Percentiles rank a stretch among this genome's conserved stretches.
These are phyloP conservation scores for Fraxinus sp. DNA, from an alignment of 305 asterid species.

Conservation along the genomic window DNA sequence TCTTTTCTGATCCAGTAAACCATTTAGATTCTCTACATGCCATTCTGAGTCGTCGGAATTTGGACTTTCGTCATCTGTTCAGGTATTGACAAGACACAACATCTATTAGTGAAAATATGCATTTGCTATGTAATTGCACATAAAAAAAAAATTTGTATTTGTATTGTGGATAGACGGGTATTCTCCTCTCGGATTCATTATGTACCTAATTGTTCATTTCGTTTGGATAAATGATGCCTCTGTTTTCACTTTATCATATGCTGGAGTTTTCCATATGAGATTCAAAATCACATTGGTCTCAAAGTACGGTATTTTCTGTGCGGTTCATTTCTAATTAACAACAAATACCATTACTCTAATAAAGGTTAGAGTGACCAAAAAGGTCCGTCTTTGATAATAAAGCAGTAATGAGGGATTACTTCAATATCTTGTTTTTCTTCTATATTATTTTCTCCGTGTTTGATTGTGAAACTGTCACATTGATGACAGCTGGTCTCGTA, in stretches of 20 bases:
- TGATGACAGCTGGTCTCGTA: background rate
- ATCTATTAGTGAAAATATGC: slow-evolving; percentile 23
- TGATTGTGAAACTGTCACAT: slow-evolving; percentile 13
- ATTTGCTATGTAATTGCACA: slow-evolving; percentile 9
- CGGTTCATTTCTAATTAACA: slow-evolving; percentile 5
- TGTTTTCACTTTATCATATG: background rate
- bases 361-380: background rate
- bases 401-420: background rate
- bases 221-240: background rate
- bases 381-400: background rate
- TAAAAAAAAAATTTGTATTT: slow-evolving; percentile 5
- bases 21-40: slow-evolving; percentile 44
- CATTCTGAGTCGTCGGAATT: slow-evolving; percentile 56
- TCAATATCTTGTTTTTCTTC: background rate
- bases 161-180: background rate
- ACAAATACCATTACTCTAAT: background rate
- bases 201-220: background rate
- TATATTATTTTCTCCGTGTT: background rate
- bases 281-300: background rate
- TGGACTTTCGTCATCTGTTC: slow-evolving; percentile 44
- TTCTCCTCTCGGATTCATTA: background rate
- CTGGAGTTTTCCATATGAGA: background rate
- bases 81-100: slow-evolving; percentile 25
- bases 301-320: background rate
- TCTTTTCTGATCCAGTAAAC: slow-evolving; percentile 32